Conservation (phyloP, 306 rosid genomes). For the Cucumis hystrix region DNA sequence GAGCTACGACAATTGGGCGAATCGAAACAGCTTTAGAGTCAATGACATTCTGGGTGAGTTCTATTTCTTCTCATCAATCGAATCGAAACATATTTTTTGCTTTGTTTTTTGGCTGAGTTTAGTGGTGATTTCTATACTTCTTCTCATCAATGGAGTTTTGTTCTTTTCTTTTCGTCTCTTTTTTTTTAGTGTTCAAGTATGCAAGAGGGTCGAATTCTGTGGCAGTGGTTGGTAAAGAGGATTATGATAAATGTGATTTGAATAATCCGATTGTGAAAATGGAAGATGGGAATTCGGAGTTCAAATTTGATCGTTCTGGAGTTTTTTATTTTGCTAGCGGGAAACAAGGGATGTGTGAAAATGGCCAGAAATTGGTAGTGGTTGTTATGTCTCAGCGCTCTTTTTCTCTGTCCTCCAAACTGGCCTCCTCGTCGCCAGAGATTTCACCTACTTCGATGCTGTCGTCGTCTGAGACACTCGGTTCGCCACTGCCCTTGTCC, state of each 20-base stretch:
- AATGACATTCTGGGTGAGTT: constrained; percentile 50
- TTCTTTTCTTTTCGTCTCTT: neutral
- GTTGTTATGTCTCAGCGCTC: constrained; percentile 42
- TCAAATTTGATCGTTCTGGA: constrained; percentile 46
- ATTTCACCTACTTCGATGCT: neutral
- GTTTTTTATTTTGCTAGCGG: constrained; percentile 69
- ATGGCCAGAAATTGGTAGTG: constrained; percentile 56
- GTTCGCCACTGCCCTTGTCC: neutral
- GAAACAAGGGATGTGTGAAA: constrained; percentile 31
- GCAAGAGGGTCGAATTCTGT: constrained; percentile 54
- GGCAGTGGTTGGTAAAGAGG: constrained; percentile 53
- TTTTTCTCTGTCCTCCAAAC: neutral
- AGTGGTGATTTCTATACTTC: constrained; percentile 17
- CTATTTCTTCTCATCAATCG: neutral
- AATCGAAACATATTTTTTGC: neutral
- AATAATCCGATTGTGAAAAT: constrained; percentile 43
- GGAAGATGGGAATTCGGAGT: constrained; percentile 52
- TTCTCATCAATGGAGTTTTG: neutral
- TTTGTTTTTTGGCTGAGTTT: neutral
- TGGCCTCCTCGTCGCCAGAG: neutral
- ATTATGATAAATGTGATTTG: constrained; percentile 46
- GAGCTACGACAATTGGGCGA: constrained; percentile 44
- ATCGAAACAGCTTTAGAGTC: constrained; percentile 42
- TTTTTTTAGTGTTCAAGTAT: constrained; percentile 50
- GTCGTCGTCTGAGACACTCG: too few relatives aligned